Evolutionary conservation across 345 rosid species (phyloP).

Genomic region (Eucalyptus curtisii): DNA sequence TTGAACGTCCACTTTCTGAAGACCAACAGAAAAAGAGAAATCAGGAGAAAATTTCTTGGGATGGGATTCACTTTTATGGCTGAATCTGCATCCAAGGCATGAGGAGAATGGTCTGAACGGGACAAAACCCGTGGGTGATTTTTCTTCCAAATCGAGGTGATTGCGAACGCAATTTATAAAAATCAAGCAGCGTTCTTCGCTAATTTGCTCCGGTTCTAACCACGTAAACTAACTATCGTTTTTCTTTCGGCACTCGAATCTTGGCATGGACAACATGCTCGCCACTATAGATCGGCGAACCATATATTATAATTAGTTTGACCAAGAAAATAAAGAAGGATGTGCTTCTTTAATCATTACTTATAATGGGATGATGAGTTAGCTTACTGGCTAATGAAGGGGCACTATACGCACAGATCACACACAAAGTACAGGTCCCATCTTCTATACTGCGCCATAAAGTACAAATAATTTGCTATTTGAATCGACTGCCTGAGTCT

Average conservation of each 20-base stretch:
- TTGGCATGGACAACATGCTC: neutral
- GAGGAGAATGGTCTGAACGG: neutral
- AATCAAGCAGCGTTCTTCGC: neutral
- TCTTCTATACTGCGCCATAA: neutral
- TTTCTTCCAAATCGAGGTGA: neutral
- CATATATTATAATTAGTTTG: neutral
- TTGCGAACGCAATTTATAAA: neutral
- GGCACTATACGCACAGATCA: neutral
- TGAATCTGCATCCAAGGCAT: neutral
- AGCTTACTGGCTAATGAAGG: neutral
- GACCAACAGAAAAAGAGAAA: neutral
- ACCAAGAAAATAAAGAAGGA: neutral
- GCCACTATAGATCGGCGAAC: neutral
- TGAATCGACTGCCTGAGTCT: fast-evolving
- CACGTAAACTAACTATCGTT: neutral
- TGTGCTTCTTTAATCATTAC: neutral
- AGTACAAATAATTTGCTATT: neutral
- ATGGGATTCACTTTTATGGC: neutral
- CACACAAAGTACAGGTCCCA: neutral
- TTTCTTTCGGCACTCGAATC: neutral
- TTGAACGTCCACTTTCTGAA: neutral
- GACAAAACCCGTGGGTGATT: neutral
- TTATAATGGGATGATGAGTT: neutral
- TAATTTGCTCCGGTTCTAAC: neutral
- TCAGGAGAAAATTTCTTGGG: neutral